Conservation (phyloP, 148 eudicot genomes). For the Cornus kousa region DNA sequence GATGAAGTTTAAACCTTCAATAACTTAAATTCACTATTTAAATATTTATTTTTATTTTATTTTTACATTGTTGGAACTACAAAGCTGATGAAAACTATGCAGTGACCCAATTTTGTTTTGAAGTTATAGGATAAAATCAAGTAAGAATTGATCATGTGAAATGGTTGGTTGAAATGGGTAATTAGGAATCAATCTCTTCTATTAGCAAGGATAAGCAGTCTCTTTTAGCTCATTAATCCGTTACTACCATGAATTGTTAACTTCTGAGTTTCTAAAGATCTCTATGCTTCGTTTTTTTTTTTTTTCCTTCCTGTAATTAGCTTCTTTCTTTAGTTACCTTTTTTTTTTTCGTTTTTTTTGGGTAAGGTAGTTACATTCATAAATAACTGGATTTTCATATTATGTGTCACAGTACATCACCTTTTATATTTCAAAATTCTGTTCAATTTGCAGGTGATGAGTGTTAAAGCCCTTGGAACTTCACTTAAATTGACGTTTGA, state of each 20-base stretch:
- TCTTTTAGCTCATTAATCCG: background rate
- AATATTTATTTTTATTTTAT: background rate
- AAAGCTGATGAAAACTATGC: background rate
- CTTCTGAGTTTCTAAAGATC: background rate
- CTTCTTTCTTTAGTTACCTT: background rate
- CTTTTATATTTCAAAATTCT: background rate
- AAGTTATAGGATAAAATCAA: background rate
- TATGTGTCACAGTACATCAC: background rate
- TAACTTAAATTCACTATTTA: background rate
- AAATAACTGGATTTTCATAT: background rate
- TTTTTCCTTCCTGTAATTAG: background rate
- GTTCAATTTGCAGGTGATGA: conserved; percentile 55
- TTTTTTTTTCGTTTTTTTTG: too few relatives aligned
- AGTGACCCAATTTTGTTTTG: background rate
- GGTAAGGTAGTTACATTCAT: too few relatives aligned
- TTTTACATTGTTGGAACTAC: background rate
- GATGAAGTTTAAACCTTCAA: background rate
- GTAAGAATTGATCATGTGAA: background rate
- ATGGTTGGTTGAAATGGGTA: conserved; percentile 5
- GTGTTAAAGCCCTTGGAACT: conserved; percentile 76
- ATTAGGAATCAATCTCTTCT: background rate
- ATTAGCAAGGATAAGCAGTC: background rate
- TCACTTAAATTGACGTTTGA: conserved; percentile 62
- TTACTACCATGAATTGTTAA: background rate
- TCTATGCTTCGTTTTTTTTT: too few relatives aligned